Evolutionary conservation across 345 rosid species (phyloP).

Genomic region (Bruguiera gymnorhiza): DNA sequence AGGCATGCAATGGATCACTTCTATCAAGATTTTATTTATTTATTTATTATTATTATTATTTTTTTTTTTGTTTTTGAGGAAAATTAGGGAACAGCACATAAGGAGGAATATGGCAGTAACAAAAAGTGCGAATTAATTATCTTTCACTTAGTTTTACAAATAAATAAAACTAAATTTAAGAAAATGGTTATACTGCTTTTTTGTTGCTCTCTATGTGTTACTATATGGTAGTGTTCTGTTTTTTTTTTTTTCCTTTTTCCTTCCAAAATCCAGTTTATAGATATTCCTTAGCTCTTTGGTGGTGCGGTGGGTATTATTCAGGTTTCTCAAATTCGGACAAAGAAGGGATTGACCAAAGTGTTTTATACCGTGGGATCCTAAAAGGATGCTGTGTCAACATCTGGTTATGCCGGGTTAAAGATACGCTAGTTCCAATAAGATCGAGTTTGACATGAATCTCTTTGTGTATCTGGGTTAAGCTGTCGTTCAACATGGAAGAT

Average conservation of each 20-base stretch:
- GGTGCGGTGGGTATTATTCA: slow-evolving; percentile 19
- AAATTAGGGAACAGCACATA: too few relatives aligned
- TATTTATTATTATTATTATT: too few relatives aligned
- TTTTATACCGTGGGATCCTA: slow-evolving; percentile 44
- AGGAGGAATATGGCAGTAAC: too few relatives aligned
- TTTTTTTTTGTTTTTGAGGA: too few relatives aligned
- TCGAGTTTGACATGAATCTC: too few relatives aligned
- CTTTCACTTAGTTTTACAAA: too few relatives aligned
- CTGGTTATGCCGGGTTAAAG: neutral
- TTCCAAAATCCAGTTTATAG: neutral
- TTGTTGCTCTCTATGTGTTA: neutral
- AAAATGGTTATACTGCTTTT: neutral
- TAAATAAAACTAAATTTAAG: too few relatives aligned
- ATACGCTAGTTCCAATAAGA: neutral
- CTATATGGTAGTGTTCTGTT: neutral
- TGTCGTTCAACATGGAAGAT: too few relatives aligned
- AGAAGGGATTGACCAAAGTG: slow-evolving; percentile 74
- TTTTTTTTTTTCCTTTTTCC: neutral
- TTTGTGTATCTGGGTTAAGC: too few relatives aligned
- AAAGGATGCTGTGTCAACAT: neutral
- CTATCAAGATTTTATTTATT: too few relatives aligned
- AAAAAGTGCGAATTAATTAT: too few relatives aligned
- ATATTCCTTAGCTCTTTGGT: neutral
- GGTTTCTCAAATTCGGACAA: slow-evolving; percentile 64
- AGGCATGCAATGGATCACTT: too few relatives aligned